These are phyloP conservation scores for Bidens hawaiensis DNA, from an alignment of 140 eudicot genomes.

Conservation along the genomic window DNA sequence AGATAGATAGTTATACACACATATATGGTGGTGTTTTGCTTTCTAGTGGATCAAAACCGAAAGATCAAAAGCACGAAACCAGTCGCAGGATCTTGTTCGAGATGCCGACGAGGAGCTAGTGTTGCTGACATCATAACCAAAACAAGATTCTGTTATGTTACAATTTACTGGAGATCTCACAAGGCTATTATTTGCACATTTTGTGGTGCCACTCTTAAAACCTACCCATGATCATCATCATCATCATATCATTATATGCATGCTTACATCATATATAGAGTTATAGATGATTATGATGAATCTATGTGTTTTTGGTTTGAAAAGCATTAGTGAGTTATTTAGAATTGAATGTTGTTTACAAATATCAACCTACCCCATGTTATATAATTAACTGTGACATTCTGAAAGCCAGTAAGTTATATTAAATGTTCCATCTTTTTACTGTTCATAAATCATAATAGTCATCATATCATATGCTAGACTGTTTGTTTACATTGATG, in stretches of 20 bases:
- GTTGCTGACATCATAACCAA: conserved; percentile 68
- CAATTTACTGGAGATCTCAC: conserved; percentile 55
- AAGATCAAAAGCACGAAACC: conserved; percentile 55
- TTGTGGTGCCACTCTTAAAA: conserved; percentile 77
- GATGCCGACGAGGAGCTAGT: conserved; percentile 73
- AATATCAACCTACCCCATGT: conserved; percentile 24
- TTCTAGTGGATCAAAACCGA: conserved; percentile 79
- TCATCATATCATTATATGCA: conserved; percentile 10
- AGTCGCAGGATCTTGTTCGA: conserved; percentile 79
- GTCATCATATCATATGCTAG: not conserved
- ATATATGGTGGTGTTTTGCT: conserved; percentile 74
- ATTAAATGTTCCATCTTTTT: conserved; percentile 23
- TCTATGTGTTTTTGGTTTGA: conserved; percentile 1
- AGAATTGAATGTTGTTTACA: conserved; percentile 19
- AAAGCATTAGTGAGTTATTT: not conserved
- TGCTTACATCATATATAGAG: conserved; percentile 13
- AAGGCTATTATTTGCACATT: conserved; percentile 73
- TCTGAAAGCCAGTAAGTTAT: conserved; percentile 6
- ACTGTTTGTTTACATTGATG: conserved; percentile 6
- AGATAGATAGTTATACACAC: not conserved
- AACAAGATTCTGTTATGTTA: conserved; percentile 71
- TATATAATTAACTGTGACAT: conserved; percentile 6
- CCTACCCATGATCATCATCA: conserved; percentile 41
- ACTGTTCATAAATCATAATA: conserved; percentile 4
- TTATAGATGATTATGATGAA: not conserved